Conservation (phyloP, 192 early-diverging fungal species). For the Chytriomyces hyalinus region DNA sequence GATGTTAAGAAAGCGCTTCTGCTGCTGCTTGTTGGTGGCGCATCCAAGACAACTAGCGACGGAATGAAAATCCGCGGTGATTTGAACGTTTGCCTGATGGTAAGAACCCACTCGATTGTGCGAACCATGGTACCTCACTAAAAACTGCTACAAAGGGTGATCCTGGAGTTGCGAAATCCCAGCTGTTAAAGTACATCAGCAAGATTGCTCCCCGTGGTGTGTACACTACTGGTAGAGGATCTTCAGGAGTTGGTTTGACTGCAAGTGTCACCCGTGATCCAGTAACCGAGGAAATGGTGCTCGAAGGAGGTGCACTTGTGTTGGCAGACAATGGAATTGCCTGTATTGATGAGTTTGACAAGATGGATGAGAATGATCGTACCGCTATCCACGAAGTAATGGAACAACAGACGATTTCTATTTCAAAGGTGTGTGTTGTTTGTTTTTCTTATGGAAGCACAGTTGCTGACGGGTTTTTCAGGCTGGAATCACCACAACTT, state of each 20-base stretch:
- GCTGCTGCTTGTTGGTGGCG: slow-evolving; percentile 86
- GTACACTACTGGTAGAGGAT: slow-evolving; percentile 95
- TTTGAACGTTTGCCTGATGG: slow-evolving; percentile 94
- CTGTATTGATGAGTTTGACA: slow-evolving; percentile 99
- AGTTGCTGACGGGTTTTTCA: slow-evolving; percentile 12
- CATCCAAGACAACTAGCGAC: slow-evolving; percentile 81
- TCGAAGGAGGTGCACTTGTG: slow-evolving; percentile 97
- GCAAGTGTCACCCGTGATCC: slow-evolving; percentile 93
- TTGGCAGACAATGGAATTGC: slow-evolving; percentile 98
- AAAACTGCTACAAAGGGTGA: slow-evolving; percentile 65
- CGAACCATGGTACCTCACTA: not conserved
- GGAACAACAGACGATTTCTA: slow-evolving; percentile 99
- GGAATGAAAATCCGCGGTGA: slow-evolving; percentile 97
- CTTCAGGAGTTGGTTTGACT: slow-evolving; percentile 95
- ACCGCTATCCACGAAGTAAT: slow-evolving; percentile 99
- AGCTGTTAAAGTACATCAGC: slow-evolving; percentile 91
- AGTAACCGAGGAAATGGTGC: slow-evolving; percentile 91
- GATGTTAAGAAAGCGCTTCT: slow-evolving; percentile 74
- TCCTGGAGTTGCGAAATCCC: slow-evolving; percentile 97
- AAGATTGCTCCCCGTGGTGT: slow-evolving; percentile 95
- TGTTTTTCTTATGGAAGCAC: not conserved
- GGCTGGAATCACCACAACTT: slow-evolving; percentile 96
- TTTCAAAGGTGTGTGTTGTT: slow-evolving; percentile 70
- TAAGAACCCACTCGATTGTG: not conserved
- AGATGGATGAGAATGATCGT: slow-evolving; percentile 96